Evolutionary conservation across 805 yeast genomes (phyloP), one percentile per base, ranked within the genome.

Genomic region (Cephaloascus albidus): DNA sequence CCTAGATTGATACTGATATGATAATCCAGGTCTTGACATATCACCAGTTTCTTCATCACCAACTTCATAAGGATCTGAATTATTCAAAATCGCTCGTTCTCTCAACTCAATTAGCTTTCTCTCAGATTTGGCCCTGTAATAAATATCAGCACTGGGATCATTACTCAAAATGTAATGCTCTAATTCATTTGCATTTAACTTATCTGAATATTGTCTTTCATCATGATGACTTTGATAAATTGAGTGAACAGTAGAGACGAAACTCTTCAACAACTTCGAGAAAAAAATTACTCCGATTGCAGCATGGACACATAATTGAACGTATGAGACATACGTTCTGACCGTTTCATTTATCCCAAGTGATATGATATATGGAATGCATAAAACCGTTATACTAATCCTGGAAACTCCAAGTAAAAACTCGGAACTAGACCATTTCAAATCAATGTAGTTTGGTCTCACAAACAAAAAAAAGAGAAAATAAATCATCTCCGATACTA

Each of bases 271-370:
- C 44, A 58, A 52, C 36, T 63, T 55, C 10, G 55, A 36, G 2
- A 57, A 36, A 40, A 63, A 65, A 4, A 52, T 45, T 4, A 55
- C 27, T 1, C 62, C 66, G 8, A 59, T 57, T 4, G 58, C 35
- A 4, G 49, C 43, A 49, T 74, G 77, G 5, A 73, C 51, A 5
- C 59, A 26, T 18, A 70, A 49, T 40, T 72, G 74, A 2, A 60
- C 58, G 48, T 63, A 69, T 0, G 72, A 71, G 35, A 74, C 58
- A 40, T 63, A 54, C 1, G 74, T 62, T 36, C 75, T 50, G 1
- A 48, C 41, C 3, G 52, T 46, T 41, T 69, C 78, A n/a, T 60
- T 49, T 2, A 60, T 43, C 14, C 55, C 45, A 33, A 75, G 45
- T 16, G 52, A 48, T 6, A 50, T 46, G 26, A 74, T 57, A 40